These are phyloP conservation scores for Nicotiana knightiana DNA, from an alignment of 257 asterid species.

Conservation along the genomic window DNA sequence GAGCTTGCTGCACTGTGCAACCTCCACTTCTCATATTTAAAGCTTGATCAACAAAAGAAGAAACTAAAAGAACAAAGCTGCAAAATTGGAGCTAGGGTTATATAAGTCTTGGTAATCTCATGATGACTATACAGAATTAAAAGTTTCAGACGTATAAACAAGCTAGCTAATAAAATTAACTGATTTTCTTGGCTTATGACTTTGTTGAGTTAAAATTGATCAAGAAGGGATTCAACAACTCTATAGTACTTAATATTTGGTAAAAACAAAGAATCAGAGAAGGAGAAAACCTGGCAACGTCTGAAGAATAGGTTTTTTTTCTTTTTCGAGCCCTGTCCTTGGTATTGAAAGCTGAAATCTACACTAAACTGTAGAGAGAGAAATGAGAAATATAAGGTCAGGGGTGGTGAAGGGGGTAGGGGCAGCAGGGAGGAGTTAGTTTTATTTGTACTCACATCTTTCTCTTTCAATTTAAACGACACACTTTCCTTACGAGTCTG, in stretches of 20 bases:
- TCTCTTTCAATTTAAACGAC: too few species aligned
- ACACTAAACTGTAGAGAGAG: not conserved
- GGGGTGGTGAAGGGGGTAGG: not conserved
- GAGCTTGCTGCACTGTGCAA: constrained; percentile 53
- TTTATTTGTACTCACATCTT: too few species aligned
- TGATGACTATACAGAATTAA: not conserved
- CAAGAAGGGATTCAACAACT: not conserved
- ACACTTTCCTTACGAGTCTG: too few species aligned
- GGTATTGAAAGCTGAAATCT: not conserved
- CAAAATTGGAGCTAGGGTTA: constrained; percentile 9
- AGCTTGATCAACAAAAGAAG: not conserved
- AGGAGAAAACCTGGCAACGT: not conserved
- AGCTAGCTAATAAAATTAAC: not conserved
- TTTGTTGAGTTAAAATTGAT: not conserved
- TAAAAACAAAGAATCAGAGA: not conserved
- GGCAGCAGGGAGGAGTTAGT: not conserved
- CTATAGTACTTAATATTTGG: too few species aligned
- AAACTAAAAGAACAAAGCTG: not conserved
- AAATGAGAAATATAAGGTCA: not conserved
- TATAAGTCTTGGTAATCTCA: not conserved
- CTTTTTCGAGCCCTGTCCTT: not conserved
- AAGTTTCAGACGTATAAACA: not conserved
- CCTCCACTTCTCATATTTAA: constrained; percentile 63
- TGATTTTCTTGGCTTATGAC: not conserved
- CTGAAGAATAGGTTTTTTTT: not conserved